Percentiles rank a stretch among this genome's conserved stretches.
phyloP scores from a whole-genome alignment of 768 basidiomycete genomes.

The Boletus rubroflammeus region DNA sequence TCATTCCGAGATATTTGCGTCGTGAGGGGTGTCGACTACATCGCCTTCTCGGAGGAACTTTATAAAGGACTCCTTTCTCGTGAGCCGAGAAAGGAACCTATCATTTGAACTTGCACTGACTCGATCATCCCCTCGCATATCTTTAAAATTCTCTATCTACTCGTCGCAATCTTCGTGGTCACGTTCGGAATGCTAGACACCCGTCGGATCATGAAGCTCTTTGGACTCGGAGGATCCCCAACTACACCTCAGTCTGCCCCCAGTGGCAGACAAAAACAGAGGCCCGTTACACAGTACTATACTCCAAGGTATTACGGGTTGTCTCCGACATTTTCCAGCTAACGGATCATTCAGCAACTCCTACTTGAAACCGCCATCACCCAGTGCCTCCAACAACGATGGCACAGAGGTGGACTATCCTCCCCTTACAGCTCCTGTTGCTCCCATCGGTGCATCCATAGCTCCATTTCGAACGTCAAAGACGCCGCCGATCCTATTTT shows the following conservation, averaged over 20 bases:
- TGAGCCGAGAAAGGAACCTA: conserved; percentile 13
- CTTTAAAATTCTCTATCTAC: conserved; percentile 28
- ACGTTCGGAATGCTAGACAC: conserved; percentile 31
- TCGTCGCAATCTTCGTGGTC: conserved; percentile 19
- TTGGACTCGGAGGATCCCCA: conserved; percentile 29
- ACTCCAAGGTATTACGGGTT: conserved; percentile 15
- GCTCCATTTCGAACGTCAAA: conserved; percentile 27
- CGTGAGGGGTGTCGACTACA: conserved; percentile 14
- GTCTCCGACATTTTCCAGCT: neutral
- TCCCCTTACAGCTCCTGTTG: conserved; percentile 31
- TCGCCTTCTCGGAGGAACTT: conserved; percentile 24
- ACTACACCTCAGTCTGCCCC: conserved; percentile 21
- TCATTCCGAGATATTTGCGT: conserved; percentile 15
- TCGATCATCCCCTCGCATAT: conserved; percentile 8
- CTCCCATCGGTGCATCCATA: conserved; percentile 28
- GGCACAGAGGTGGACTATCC: conserved; percentile 25
- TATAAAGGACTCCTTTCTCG: conserved; percentile 25
- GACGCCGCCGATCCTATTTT: conserved; percentile 50
- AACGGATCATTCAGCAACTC: conserved; percentile 9
- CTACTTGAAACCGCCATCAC: conserved; percentile 12
- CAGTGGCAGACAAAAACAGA: conserved; percentile 16
- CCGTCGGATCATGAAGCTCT: conserved; percentile 32
- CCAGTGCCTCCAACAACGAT: conserved; percentile 2
- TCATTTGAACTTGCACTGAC: conserved; percentile 13
- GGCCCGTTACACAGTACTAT: conserved; percentile 25